A percentile compares a stretch with the other conserved stretches of the same genome.
Conservation (phyloP, 1,284 basidiomycete species). For the Microbotryum violaceum region DNA sequence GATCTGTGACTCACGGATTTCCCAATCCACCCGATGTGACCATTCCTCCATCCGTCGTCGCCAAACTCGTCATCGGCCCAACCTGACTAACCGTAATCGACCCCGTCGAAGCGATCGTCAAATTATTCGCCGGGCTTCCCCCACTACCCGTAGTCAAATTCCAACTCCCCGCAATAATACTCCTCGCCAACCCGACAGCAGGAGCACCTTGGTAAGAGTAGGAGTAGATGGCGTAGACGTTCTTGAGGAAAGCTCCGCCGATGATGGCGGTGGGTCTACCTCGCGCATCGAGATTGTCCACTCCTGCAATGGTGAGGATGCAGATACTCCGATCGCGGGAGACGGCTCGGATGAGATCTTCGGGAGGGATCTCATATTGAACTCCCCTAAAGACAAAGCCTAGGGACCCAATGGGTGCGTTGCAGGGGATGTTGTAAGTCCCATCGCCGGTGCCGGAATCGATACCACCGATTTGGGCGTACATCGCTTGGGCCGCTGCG, state of each 20-base stretch:
- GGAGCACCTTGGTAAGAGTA: slow-evolving; percentile 2
- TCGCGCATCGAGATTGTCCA: slow-evolving; percentile 3
- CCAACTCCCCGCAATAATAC: slow-evolving; percentile 10
- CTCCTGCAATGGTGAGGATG: slow-evolving; percentile 8
- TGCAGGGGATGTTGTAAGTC: slow-evolving; percentile 12
- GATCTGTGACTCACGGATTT: too few species aligned
- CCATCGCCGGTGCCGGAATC: slow-evolving; percentile 1
- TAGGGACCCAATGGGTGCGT: slow-evolving; percentile 3
- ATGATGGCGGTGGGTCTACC: neutral
- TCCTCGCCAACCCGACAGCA: neutral
- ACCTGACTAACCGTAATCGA: too few species aligned
- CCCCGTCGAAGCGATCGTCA: too few species aligned
- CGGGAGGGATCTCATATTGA: slow-evolving; percentile 10
- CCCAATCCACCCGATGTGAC: too few species aligned
- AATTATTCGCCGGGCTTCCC: too few species aligned
- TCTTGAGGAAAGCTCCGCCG: slow-evolving; percentile 9
- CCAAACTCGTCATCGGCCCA: too few species aligned
- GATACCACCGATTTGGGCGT: slow-evolving; percentile 7
- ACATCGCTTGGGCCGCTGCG: slow-evolving; percentile 5
- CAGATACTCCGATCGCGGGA: slow-evolving; percentile 9
- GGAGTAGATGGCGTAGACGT: neutral
- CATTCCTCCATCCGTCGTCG: too few species aligned
- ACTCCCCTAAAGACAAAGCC: slow-evolving; percentile 6
- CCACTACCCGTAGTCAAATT: neutral
- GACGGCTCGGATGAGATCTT: slow-evolving; percentile 12